These are phyloP conservation scores for Acmispon strigosus DNA, from an alignment of 306 rosid genomes.

Conservation along the genomic window DNA sequence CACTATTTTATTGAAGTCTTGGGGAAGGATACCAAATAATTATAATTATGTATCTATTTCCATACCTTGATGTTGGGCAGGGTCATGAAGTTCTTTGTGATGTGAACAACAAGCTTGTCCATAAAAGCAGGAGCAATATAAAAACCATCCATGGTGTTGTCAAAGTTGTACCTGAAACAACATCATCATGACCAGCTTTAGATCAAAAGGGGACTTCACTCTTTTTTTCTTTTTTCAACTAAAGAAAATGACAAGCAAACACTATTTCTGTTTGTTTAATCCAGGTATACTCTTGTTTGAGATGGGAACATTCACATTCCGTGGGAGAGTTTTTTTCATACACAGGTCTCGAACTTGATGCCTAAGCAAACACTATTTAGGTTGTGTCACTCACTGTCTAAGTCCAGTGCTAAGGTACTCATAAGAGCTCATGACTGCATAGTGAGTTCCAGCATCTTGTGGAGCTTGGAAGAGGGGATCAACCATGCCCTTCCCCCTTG, in stretches of 20 bases:
- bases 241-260: background rate
- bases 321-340: too few relatives aligned
- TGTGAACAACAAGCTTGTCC: constrained; percentile 99
- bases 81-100: constrained; percentile 84
- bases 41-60: background rate
- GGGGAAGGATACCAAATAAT: background rate
- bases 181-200: background rate
- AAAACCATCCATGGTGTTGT: constrained; percentile 66
- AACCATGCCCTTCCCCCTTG: constrained; percentile 94
- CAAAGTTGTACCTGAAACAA: constrained; percentile 53
- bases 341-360: too few relatives aligned
- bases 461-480: constrained; percentile 91
- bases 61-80: constrained; percentile 88
- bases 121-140: constrained; percentile 96
- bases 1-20: background rate
- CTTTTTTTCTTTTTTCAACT: background rate
- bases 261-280: background rate
- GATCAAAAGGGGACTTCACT: background rate
- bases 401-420: constrained; percentile 84
- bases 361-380: background rate
- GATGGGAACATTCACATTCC: too few relatives aligned
- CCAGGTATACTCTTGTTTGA: too few relatives aligned
- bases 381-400: constrained; percentile 35
- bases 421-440: constrained; percentile 78
- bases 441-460: constrained; percentile 51